Base-by-base conservation (phyloP, 345 rosid species). In the Odontarrhena argentea region DNA sequence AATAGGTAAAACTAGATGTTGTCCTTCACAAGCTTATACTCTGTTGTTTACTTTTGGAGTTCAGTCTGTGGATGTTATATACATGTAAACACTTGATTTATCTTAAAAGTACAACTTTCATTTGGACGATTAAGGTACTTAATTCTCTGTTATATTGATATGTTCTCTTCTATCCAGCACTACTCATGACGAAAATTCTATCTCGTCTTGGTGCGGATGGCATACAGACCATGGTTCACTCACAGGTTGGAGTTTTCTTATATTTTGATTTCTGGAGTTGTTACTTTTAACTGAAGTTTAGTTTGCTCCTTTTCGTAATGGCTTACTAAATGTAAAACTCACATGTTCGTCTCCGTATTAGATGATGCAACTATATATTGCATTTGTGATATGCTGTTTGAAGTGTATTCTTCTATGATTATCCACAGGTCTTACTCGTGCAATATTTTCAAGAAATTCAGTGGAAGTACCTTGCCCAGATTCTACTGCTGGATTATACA, bases 131-230 rank as follows among this genome's bases (percentile, higher is more conserved):
- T 28, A 40, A 49, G 11, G 11, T 40, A 61, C 41, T 46, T 55
- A 8, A 48, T 55, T 55, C 34, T 61, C 50, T 70, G 48, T 71
- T 55, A 34, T 42, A 9, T 59, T 55, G 54, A 30, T 56, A 14
- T 42, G 4, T 36, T 14, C 2, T 47, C 35, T 74, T 57, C 36
- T 42, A 7, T 83, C 67, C 87, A 87, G 97, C 63, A 60, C 80
- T 51, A 59, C 24, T 5, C 78, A 70, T 76, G 78, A 79, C 75
- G 73, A 63, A 24, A 86, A 81, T 49, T 79, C 87, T 30, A 74
- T 80, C 66, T 89, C 97, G 38, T 86, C 92, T 69, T 93, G 98
- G 98, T 93, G 97, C 54, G 98, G 98, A 58, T 93, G 97, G 97
- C 98, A 93, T 61, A 86, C 94, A 14, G 98, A 92, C 82, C 87